Evolutionary conservation across 73 alveolate genomes (phyloP).

Genomic region (Stentor coeruleus): DNA sequence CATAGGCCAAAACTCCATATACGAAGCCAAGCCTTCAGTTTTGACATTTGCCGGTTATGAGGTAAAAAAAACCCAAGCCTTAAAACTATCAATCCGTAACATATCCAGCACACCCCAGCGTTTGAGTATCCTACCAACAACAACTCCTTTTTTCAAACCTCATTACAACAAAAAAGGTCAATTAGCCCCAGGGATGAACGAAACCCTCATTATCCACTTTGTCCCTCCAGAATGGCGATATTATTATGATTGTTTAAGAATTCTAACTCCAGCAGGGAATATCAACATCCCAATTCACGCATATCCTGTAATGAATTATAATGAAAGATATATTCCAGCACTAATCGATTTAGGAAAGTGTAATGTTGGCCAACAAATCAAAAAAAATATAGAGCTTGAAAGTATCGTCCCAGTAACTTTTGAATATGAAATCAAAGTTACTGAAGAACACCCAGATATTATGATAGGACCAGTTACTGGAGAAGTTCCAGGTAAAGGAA

Average conservation of each 20-base stretch:
- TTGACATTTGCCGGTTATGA: conserved; percentile 90
- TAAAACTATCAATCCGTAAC: conserved; percentile 61
- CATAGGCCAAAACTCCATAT: conserved; percentile 82
- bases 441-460: conserved; percentile 72
- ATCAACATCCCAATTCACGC: conserved; percentile 89
- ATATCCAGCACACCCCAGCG: conserved; percentile 80
- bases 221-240: conserved; percentile 89
- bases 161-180: conserved; percentile 82
- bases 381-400: conserved; percentile 62
- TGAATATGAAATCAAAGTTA: conserved; percentile 70
- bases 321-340: conserved; percentile 80
- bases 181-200: conserved; percentile 85
- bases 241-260: conserved; percentile 85
- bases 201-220: conserved; percentile 71
- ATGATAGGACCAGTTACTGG: conserved; percentile 60
- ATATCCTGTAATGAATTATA: conserved; percentile 85
- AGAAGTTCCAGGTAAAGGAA: conserved; percentile 54
- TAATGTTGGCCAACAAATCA: conserved; percentile 56
- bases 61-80: conserved; percentile 59
- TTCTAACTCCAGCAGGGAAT: conserved; percentile 83
- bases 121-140: conserved; percentile 81
- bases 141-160: conserved; percentile 78
- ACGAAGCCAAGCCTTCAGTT: conserved; percentile 75
- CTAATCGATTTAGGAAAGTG: conserved; percentile 78
- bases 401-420: conserved; percentile 81